Evolutionary conservation across 805 yeast genomes (phyloP).

Genomic region (Candida maris): DNA sequence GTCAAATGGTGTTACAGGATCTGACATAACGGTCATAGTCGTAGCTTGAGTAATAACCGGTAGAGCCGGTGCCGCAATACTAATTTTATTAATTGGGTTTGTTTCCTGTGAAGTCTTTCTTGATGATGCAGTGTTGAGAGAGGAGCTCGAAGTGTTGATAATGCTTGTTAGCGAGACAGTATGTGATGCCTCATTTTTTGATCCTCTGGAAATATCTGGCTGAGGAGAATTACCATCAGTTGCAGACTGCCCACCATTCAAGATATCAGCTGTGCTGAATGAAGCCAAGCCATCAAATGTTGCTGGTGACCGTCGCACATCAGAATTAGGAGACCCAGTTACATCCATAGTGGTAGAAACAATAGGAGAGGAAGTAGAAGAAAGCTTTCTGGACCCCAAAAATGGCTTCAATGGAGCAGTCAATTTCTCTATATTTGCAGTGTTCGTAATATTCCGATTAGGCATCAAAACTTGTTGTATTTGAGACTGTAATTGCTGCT

Average conservation of each 20-base stretch:
- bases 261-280: neutral
- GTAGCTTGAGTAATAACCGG: slow-evolving; percentile 36
- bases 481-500: slow-evolving; percentile 1
- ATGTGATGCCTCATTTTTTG: slow-evolving; percentile 12
- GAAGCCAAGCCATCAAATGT: slow-evolving; percentile 4
- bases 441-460: slow-evolving; percentile 21
- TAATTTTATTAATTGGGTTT: slow-evolving; percentile 28
- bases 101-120: slow-evolving; percentile 18
- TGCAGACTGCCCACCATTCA: no score
- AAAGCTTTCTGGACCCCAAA: slow-evolving; percentile 10
- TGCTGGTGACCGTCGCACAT: slow-evolving; percentile 5
- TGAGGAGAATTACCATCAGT: neutral
- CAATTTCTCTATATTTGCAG: slow-evolving; percentile 12
- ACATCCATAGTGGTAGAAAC: slow-evolving; percentile 20
- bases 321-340: slow-evolving; percentile 11
- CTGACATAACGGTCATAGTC: slow-evolving; percentile 28
- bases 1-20: slow-evolving; percentile 18
- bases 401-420: slow-evolving; percentile 24
- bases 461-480: slow-evolving; percentile 17
- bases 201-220: neutral
- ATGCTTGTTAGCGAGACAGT: slow-evolving; percentile 10
- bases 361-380: slow-evolving; percentile 18
- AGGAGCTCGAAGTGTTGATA: slow-evolving; percentile 15
- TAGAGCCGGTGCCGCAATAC: slow-evolving; percentile 32
- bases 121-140: slow-evolving; percentile 19